Percentiles rank a stretch among this genome's conserved stretches.
Conservation (phyloP, 2,329 filamentous ascomycete species). For the Colletotrichum sp. region DNA sequence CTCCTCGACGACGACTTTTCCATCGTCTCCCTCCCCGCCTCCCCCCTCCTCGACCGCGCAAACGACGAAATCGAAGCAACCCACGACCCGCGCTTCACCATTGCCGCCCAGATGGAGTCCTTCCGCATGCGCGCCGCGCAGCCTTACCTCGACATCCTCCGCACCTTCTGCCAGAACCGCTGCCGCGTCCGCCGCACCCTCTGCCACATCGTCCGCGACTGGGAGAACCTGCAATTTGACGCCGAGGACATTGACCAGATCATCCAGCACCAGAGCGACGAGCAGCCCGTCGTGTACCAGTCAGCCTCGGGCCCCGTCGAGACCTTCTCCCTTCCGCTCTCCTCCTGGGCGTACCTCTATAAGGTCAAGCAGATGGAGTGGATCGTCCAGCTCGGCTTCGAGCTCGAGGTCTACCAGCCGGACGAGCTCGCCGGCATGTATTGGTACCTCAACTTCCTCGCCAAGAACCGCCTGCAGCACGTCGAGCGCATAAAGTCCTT, state of each 20-base stretch:
- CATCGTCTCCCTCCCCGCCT: conserved; percentile 75
- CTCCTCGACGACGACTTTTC: conserved; percentile 85
- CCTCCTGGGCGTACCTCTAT: conserved; percentile 88
- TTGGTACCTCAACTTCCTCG: conserved; percentile 81
- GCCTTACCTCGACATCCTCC: conserved; percentile 83
- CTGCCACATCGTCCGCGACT: conserved; percentile 81
- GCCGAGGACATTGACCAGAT: conserved; percentile 78
- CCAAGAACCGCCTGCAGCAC: conserved; percentile 71
- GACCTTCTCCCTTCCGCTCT: conserved; percentile 74
- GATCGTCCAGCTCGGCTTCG: conserved; percentile 91
- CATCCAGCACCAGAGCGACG: conserved; percentile 65
- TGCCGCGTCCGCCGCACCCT: conserved; percentile 90
- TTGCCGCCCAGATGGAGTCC: conserved; percentile 75
- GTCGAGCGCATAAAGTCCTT: conserved; percentile 76
- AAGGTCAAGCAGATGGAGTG: conserved; percentile 89
- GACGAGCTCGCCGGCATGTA: conserved; percentile 91
- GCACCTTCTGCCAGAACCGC: conserved; percentile 87
- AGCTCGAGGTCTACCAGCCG: conserved; percentile 86
- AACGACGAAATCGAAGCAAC: conserved; percentile 81
- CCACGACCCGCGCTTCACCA: conserved; percentile 74
- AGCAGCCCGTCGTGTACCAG: conserved; percentile 61
- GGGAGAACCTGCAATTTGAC: conserved; percentile 84
- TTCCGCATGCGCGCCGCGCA: conserved; percentile 67
- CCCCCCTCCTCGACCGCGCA: conserved; percentile 70
- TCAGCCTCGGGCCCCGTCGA: conserved; percentile 49